Percentiles rank a stretch among this genome's conserved stretches.
These are phyloP conservation scores for Ceratobasidium sp. DNA, from an alignment of 1,284 basidiomycete genomes.

Conservation along the genomic window DNA sequence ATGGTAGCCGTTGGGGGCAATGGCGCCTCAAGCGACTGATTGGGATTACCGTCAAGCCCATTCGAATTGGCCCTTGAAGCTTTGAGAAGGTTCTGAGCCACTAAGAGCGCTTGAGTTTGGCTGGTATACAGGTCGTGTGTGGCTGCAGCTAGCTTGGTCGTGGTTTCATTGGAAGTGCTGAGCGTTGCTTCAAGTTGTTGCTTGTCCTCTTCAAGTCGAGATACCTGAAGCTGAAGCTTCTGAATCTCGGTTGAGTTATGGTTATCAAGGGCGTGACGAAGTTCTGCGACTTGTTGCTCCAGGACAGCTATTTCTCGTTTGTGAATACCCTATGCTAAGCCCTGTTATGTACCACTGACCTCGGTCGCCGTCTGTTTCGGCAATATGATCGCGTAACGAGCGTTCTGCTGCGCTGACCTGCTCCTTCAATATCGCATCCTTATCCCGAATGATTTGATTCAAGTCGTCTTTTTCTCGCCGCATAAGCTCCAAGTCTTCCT, in stretches of 20 bases:
- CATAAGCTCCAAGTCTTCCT: constrained; percentile 63
- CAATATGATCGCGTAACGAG: constrained; percentile 82
- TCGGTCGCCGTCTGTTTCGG: constrained; percentile 88
- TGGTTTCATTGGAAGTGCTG: constrained; percentile 49
- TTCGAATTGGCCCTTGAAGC: constrained; percentile 31
- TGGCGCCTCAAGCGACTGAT: constrained; percentile 21
- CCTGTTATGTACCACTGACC: constrained; percentile 1
- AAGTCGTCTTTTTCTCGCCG: constrained; percentile 66
- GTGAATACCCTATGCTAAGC: background rate
- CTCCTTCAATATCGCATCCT: constrained; percentile 71
- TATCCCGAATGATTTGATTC: constrained; percentile 55
- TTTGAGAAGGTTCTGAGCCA: constrained; percentile 33
- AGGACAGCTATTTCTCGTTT: constrained; percentile 62
- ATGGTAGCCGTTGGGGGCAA: constrained; percentile 2
- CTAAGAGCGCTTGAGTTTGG: constrained; percentile 46
- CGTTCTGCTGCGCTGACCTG: constrained; percentile 83
- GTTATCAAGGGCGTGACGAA: constrained; percentile 55
- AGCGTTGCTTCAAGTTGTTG: constrained; percentile 50
- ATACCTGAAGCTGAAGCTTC: constrained; percentile 45
- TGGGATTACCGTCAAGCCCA: constrained; percentile 6
- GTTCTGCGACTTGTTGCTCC: constrained; percentile 81
- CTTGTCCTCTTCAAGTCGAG: constrained; percentile 30
- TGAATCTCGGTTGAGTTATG: constrained; percentile 48
- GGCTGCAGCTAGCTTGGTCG: constrained; percentile 50
- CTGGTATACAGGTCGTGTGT: constrained; percentile 51